Evolutionary conservation across 176 grass and related monocot genomes (phyloP).

Genomic region (Raddia distichophylla): DNA sequence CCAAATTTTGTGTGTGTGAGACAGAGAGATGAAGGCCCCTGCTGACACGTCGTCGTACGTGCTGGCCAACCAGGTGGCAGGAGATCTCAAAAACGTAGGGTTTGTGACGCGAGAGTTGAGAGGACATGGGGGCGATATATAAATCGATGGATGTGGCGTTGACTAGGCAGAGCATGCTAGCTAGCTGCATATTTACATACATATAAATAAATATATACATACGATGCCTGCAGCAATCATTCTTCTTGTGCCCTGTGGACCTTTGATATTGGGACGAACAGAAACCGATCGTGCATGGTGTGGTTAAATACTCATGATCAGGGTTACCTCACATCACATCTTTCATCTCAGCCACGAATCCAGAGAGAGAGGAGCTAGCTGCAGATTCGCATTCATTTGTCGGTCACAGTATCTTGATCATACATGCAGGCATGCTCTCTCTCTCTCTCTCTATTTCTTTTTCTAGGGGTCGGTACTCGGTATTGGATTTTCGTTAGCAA

Average conservation of each 20-base stretch:
- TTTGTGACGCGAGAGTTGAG: neutral
- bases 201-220: neutral
- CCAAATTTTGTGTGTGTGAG: neutral
- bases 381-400: too few species aligned
- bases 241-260: neutral
- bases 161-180: too few species aligned
- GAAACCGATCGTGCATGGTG: neutral
- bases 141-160: too few species aligned
- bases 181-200: too few species aligned
- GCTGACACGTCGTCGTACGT: neutral
- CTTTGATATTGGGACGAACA: neutral
- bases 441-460: too few species aligned
- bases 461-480: too few species aligned
- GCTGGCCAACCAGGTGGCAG: neutral
- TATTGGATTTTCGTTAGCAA: too few species aligned
- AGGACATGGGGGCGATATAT: neutral
- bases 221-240: neutral
- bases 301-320: neutral
- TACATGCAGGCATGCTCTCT: too few species aligned
- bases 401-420: neutral
- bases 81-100: neutral
- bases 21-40: neutral
- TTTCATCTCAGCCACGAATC: neutral
- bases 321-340: slow-evolving; percentile 1
- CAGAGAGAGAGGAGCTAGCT: neutral